Evolutionary conservation across 768 basidiomycete genomes (phyloP).

Genomic region (Suillus placidus): DNA sequence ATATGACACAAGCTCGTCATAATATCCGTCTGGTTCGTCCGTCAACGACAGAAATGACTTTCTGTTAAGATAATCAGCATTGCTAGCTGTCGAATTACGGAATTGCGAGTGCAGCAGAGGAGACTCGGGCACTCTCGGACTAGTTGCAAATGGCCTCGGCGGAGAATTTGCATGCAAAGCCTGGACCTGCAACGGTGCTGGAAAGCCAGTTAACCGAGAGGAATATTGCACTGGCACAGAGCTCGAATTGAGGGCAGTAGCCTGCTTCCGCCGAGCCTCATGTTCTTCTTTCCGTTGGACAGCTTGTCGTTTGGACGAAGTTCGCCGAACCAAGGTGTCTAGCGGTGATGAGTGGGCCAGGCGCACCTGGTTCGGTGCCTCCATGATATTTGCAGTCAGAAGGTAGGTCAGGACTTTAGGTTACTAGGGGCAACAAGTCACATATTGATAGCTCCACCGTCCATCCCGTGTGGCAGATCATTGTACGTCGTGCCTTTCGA

Average conservation of each 20-base stretch:
- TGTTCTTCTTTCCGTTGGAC: slow-evolving; percentile 12
- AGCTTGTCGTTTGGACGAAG: slow-evolving; percentile 47
- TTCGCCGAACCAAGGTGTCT: slow-evolving; percentile 54
- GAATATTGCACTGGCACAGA: background rate
- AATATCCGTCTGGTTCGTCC: slow-evolving; percentile 36
- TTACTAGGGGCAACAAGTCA: background rate
- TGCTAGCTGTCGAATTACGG: slow-evolving; percentile 42
- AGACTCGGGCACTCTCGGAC: slow-evolving; percentile 37
- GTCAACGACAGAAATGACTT: slow-evolving; percentile 32
- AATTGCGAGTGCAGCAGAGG: slow-evolving; percentile 55
- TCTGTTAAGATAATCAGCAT: slow-evolving; percentile 19
- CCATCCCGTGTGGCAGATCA: background rate
- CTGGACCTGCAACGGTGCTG: background rate
- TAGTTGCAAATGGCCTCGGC: slow-evolving; percentile 14
- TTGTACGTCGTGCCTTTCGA: background rate
- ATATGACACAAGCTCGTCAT: slow-evolving; percentile 47
- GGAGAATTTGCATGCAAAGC: slow-evolving; percentile 10
- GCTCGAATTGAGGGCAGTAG: background rate
- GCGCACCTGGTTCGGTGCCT: slow-evolving; percentile 23
- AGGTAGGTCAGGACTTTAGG: background rate
- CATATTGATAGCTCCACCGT: background rate
- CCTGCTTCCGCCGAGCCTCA: background rate
- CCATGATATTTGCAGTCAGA: slow-evolving; percentile 4
- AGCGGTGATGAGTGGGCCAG: slow-evolving; percentile 56
- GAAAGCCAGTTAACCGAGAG: slow-evolving; percentile 17